A percentile compares a stretch with the other conserved stretches of the same genome.
These are phyloP conservation scores for Epichloe gansuensis DNA, from an alignment of 2,329 filamentous ascomycete genomes.

Conservation along the genomic window DNA sequence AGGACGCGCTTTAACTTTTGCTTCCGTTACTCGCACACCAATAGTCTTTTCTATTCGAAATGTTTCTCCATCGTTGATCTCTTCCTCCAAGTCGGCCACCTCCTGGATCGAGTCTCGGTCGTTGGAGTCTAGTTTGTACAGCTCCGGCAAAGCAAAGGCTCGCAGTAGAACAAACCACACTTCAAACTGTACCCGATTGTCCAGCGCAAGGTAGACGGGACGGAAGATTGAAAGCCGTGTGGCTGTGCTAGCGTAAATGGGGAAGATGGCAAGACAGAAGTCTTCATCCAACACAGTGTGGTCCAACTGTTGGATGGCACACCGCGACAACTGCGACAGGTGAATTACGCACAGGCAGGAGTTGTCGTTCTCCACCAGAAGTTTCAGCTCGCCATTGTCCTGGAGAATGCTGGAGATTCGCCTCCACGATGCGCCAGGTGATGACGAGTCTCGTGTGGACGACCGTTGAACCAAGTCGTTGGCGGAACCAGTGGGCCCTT, in stretches of 20 bases:
- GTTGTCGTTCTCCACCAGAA: conserved; percentile 77
- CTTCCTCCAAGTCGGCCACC: conserved; percentile 24
- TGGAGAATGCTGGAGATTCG: conserved; percentile 85
- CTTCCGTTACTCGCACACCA: conserved; percentile 46
- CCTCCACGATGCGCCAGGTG: conserved; percentile 58
- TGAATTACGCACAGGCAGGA: conserved; percentile 73
- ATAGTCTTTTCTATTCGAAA: conserved; percentile 53
- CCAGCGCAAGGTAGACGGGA: conserved; percentile 81
- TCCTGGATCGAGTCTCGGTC: conserved; percentile 32
- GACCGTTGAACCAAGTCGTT: conserved; percentile 43
- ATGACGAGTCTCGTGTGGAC: conserved; percentile 44
- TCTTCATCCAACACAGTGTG: conserved; percentile 84
- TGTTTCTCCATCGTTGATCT: conserved; percentile 31
- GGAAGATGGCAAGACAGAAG: conserved; percentile 90
- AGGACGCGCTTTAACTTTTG: conserved; percentile 39
- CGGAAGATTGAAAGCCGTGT: conserved; percentile 64
- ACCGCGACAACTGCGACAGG: conserved; percentile 76
- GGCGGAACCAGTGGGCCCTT: conserved; percentile 45
- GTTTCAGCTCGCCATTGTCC: conserved; percentile 87
- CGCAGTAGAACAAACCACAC: conserved; percentile 92
- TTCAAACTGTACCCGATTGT: conserved; percentile 83
- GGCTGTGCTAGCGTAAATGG: conserved; percentile 71
- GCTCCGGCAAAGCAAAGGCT: conserved; percentile 82
- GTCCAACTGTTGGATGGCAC: conserved; percentile 82
- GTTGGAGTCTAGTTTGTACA: conserved; percentile 55